A percentile compares a stretch with the other conserved stretches of the same genome.
Evolutionary conservation across 108 stramenopile genomes (phyloP).

Genomic region (Parietichytrium sp.): DNA sequence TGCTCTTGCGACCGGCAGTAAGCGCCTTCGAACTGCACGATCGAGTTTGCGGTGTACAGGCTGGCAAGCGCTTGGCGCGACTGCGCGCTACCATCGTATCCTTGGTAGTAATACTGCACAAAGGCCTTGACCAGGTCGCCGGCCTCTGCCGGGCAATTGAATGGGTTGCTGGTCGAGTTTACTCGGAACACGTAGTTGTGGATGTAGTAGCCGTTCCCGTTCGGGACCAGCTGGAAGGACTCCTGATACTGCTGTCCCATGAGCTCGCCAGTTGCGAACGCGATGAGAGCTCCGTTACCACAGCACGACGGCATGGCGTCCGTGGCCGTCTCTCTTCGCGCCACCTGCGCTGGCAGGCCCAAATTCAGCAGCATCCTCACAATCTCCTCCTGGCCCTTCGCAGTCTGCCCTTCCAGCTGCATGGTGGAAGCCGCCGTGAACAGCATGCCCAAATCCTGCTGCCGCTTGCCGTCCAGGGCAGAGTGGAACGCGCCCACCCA

Average conservation of each 20-base stretch:
- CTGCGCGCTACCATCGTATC: not conserved
- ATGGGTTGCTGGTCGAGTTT: not conserved
- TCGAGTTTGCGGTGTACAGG: not conserved
- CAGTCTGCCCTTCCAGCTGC: not conserved
- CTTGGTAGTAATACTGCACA: not conserved
- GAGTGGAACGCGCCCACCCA: constrained; percentile 10
- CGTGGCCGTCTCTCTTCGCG: not conserved
- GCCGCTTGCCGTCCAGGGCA: not conserved
- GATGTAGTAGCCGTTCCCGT: not conserved
- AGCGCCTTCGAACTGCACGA: not conserved
- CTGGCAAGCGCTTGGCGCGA: not conserved
- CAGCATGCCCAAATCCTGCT: not conserved
- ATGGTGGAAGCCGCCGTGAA: not conserved
- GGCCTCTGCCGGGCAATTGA: not conserved
- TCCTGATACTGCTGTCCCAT: constrained; percentile 39
- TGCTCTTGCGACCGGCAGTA: not conserved
- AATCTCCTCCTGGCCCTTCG: not conserved
- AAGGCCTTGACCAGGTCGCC: not conserved
- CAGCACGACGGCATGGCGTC: not conserved
- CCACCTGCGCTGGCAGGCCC: constrained; percentile 13
- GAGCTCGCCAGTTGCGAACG: not conserved
- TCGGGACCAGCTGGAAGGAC: constrained; percentile 34
- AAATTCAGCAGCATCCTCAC: not conserved
- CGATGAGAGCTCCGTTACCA: not conserved
- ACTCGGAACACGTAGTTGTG: constrained; percentile 11